Evolutionary conservation across 2,329 filamentous ascomycete species (phyloP).

Genomic region (Sclerotinia sclerotiorum): DNA sequence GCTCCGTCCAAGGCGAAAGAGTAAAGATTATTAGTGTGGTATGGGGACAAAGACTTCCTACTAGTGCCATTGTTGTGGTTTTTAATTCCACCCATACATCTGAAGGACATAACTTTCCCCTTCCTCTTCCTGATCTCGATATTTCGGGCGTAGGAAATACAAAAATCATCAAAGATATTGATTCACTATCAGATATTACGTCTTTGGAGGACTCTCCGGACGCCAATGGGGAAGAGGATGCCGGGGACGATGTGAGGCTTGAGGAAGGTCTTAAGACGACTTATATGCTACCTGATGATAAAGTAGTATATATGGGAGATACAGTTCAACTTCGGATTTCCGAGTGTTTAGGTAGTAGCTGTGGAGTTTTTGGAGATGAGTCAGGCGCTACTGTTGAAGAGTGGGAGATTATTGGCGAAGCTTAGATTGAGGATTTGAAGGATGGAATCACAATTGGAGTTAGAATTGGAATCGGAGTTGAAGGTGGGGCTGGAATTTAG

Average conservation of each 20-base stretch:
- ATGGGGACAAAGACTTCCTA: slow-evolving; percentile 8
- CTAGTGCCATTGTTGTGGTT: not conserved
- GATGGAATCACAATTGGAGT: too few species aligned
- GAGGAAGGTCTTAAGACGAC: slow-evolving; percentile 28
- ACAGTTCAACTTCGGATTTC: slow-evolving; percentile 43
- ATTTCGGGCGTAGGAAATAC: not conserved
- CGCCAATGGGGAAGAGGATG: not conserved
- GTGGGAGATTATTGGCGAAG: slow-evolving; percentile 43
- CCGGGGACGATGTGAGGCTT: slow-evolving; percentile 20
- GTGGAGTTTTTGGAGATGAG: slow-evolving; percentile 34
- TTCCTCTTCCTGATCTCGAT: slow-evolving; percentile 1
- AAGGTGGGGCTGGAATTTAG: too few species aligned
- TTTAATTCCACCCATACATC: not conserved
- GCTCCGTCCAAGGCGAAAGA: not conserved
- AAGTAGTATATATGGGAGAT: slow-evolving; percentile 28
- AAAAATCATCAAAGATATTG: not conserved
- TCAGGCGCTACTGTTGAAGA: slow-evolving; percentile 52
- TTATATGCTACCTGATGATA: slow-evolving; percentile 22
- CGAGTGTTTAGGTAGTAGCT: slow-evolving; percentile 42
- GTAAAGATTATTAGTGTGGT: not conserved
- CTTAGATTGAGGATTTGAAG: not conserved
- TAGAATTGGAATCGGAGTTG: not conserved
- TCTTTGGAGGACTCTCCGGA: not conserved
- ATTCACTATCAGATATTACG: not conserved
- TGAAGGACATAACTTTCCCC: not conserved